Base-by-base conservation (phyloP, 2,329 filamentous ascomycete genomes). In the Fusarium hostae region DNA sequence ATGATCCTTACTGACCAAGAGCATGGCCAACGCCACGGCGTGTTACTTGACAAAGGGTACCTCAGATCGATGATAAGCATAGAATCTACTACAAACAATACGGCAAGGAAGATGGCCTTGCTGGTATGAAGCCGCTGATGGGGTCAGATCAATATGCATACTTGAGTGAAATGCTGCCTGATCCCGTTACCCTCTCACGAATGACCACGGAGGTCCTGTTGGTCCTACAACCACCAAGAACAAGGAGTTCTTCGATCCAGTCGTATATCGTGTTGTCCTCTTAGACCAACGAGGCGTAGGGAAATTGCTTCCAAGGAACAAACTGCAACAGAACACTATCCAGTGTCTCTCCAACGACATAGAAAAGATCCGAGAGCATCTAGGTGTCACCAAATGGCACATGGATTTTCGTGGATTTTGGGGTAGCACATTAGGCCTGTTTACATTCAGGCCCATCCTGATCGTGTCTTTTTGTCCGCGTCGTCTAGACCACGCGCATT, bases 11-110 rank as follows among this genome's bases (percentile, higher is more conserved):
- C 22, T 20, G 41, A 26, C 5, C 9, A 20, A 20, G 41, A 18
- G 22, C 11, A 24, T 41, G 4, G n/a, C n/a, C 22, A 41, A 1
- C 39, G 15, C 20, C 40, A 41, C 13, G 40, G 6, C n/a, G 9
- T 9, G n/a, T 5, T 22, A 16, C 15, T 43, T 13, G 39, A 41
- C 39, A 22, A 15, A 5, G 39, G n/a, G 20, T 1, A 41, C 5
- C 12, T 41, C 2, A 16, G 22, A 6, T 0, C 5, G n/a, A 22
- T 11, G 13, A 24, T 22, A 43, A 15, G 8, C 4, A 11, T 4
- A 43, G 13, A 0, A 10, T 10, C 24, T 11, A 11, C 32, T 34
- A 34, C 32, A 11, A 34, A 34, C 32, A 13, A 11, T 34, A 34
- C 10, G 6, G 32, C 4, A 43, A 10, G 6, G 8, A 24, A 22